Conservation (phyloP, 2,329 filamentous ascomycete genomes). For the Fusarium brachygibbosum region DNA sequence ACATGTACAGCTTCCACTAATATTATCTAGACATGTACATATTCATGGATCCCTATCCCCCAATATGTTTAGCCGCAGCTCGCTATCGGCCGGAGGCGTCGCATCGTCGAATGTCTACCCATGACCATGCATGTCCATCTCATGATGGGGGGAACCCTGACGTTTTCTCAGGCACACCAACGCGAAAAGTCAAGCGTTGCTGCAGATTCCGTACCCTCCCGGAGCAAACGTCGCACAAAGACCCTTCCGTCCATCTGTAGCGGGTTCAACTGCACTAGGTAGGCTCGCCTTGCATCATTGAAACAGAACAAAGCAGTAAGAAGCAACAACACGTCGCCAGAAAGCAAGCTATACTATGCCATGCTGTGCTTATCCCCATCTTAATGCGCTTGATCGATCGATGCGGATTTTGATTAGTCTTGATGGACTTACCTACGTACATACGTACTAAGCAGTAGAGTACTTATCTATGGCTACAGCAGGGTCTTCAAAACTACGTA, state of each 20-base stretch:
- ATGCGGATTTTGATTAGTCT: neutral
- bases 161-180: conserved; percentile 33
- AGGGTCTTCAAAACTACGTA: neutral
- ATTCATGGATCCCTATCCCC: conserved; percentile 7
- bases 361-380: conserved; percentile 2
- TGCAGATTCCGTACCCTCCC: conserved; percentile 25
- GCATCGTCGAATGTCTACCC: conserved; percentile 28
- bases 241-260: conserved; percentile 15
- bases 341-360: neutral
- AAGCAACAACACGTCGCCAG: neutral
- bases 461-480: neutral
- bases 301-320: conserved; percentile 17
- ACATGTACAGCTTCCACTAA: conserved; percentile 2
- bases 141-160: conserved; percentile 20
- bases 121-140: conserved; percentile 19
- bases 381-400: neutral
- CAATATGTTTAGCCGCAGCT: conserved; percentile 45
- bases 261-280: conserved; percentile 1
- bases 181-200: conserved; percentile 13
- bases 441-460: neutral
- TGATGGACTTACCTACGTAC: neutral
- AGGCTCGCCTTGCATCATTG: conserved; percentile 10
- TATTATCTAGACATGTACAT: neutral
- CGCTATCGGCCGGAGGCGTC: conserved; percentile 43
- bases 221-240: conserved; percentile 14